Conservation (phyloP, 1,139 yeast genomes). For the Debaryomyces sp. region DNA sequence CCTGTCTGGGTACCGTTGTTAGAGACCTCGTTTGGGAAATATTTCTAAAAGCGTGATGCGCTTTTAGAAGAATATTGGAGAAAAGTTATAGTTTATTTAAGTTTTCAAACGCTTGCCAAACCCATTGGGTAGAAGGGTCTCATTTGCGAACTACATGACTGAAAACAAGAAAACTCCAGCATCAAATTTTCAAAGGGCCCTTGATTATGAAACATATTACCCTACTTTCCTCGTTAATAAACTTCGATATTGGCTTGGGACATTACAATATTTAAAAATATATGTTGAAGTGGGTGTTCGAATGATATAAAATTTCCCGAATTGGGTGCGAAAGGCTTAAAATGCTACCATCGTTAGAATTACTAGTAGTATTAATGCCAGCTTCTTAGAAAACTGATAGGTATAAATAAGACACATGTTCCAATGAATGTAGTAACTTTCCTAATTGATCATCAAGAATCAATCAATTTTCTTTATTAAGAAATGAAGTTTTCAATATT, state of each 20-base stretch:
- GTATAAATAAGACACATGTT: slow-evolving; percentile 4
- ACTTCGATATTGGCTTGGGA: neutral
- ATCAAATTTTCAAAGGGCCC: neutral
- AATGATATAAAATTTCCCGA: slow-evolving; percentile 2
- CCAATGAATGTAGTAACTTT: neutral
- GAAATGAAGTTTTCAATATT: slow-evolving; percentile 14
- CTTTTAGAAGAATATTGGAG: neutral
- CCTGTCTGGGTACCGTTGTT: neutral
- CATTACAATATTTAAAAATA: neutral
- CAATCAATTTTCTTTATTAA: neutral
- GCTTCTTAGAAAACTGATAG: neutral
- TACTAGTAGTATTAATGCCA: neutral
- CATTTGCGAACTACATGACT: neutral
- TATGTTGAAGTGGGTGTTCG: neutral
- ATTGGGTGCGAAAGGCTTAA: slow-evolving; percentile 10
- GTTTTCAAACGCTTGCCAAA: neutral
- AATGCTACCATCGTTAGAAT: neutral
- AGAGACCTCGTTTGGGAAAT: neutral
- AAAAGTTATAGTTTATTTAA: neutral
- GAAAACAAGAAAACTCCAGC: neutral
- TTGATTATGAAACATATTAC: neutral
- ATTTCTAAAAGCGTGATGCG: neutral
- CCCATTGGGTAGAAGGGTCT: neutral
- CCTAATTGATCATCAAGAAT: slow-evolving; percentile 2
- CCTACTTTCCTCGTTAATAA: neutral